A percentile compares a stretch with the other conserved stretches of the same genome.
Conservation (phyloP, 768 basidiomycete species). For the Boletellus emodensis region DNA sequence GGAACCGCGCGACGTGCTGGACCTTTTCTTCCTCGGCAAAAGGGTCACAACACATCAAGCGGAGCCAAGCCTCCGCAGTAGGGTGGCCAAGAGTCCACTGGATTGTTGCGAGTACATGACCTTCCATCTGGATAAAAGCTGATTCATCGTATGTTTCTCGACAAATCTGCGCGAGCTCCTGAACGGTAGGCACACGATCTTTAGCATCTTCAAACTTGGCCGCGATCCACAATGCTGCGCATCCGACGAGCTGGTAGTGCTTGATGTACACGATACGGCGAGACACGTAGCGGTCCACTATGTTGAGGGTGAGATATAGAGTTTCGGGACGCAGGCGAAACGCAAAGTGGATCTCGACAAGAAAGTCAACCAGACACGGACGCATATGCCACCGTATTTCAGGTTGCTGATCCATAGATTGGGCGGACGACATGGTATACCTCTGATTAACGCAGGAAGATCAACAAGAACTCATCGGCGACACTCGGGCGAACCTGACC, state of each 20-base stretch:
- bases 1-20: conserved; percentile 92
- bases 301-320: conserved; percentile 96
- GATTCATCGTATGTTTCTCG: conserved; percentile 95
- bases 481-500: conserved; percentile 50
- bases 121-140: conserved; percentile 99
- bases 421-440: conserved; percentile 83
- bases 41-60: conserved; percentile 73
- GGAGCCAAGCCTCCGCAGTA: conserved; percentile 96
- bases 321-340: conserved; percentile 98
- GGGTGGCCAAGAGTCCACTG: conserved; percentile 97
- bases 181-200: conserved; percentile 93
- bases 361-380: conserved; percentile 95
- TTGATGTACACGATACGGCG: conserved; percentile 98
- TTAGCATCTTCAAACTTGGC: conserved; percentile 99
- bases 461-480: conserved; percentile 5
- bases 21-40: conserved; percentile 82
- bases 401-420: conserved; percentile 98
- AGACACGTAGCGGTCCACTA: conserved; percentile 98
- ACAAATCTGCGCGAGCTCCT: conserved; percentile 93
- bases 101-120: conserved; percentile 93
- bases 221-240: conserved; percentile 98
- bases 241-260: conserved; percentile 98
- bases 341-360: conserved; percentile 97
- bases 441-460: conserved; percentile 43
- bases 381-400: conserved; percentile 99